These are phyloP conservation scores for Colletotrichum sojae DNA, from an alignment of 2,329 filamentous ascomycete species.

Conservation along the genomic window DNA sequence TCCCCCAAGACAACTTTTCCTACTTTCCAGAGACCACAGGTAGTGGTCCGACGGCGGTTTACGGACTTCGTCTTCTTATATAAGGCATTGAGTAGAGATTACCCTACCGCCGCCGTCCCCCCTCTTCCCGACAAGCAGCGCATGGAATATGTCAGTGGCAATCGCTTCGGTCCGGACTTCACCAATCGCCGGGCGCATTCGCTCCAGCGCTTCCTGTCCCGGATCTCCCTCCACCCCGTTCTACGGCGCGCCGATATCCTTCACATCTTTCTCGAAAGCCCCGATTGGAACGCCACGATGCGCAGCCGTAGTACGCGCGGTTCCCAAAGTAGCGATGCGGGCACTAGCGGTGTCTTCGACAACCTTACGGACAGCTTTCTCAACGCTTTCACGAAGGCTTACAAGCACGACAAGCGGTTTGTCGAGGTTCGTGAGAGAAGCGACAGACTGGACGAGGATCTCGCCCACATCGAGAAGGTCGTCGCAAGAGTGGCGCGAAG, in stretches of 20 bases:
- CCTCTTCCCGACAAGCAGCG: constrained; percentile 98
- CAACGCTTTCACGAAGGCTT: constrained; percentile 96
- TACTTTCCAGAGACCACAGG: constrained; percentile 87
- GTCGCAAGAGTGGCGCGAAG: constrained; percentile 89
- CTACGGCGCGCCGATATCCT: constrained; percentile 87
- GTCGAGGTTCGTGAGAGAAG: constrained; percentile 93
- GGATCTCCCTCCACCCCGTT: constrained; percentile 89
- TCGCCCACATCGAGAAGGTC: constrained; percentile 95
- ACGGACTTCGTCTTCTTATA: constrained; percentile 98
- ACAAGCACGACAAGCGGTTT: constrained; percentile 95
- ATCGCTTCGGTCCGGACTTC: constrained; percentile 95
- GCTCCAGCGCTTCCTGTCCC: constrained; percentile 89
- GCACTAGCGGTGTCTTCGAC: constrained; percentile 85
- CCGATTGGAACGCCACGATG: constrained; percentile 98
- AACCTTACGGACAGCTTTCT: constrained; percentile 96
- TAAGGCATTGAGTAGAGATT: constrained; percentile 89
- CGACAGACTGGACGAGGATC: constrained; percentile 94
- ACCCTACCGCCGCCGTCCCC: constrained; percentile 91
- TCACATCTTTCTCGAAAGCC: constrained; percentile 90
- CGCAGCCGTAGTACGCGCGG: constrained; percentile 79
- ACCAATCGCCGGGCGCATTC: constrained; percentile 90
- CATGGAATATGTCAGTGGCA: constrained; percentile 97
- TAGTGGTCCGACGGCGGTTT: constrained; percentile 89
- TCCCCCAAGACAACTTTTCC: constrained; percentile 86
- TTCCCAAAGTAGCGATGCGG: constrained; percentile 64